Evolutionary conservation across 2,329 filamentous ascomycete species (phyloP).

Genomic region (Fusarium globosum): DNA sequence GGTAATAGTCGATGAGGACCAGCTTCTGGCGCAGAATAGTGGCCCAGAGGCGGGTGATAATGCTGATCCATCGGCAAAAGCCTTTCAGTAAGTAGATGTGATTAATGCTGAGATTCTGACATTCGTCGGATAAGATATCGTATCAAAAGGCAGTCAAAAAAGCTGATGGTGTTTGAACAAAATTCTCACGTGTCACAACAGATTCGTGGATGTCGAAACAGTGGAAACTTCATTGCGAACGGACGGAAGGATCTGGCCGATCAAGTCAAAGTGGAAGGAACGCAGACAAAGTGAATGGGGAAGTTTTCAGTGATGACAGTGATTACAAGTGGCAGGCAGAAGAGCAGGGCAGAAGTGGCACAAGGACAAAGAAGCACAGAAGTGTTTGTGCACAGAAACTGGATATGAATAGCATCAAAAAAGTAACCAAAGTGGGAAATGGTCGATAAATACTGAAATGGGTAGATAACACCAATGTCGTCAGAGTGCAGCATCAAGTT

Average conservation of each 20-base stretch:
- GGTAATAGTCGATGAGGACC: conserved; percentile 29
- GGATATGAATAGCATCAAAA: conserved; percentile 15
- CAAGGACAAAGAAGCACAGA: neutral
- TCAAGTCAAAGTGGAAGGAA: conserved; percentile 6
- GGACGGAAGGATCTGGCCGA: conserved; percentile 1
- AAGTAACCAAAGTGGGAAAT: neutral
- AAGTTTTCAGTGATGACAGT: conserved; percentile 18
- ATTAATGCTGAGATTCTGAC: conserved; percentile 20
- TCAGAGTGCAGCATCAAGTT: conserved; percentile 35
- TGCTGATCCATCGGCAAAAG: conserved; percentile 35
- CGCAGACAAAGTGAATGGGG: neutral
- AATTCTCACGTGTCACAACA: conserved; percentile 38
- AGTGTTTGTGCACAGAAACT: neutral
- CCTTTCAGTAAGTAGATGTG: conserved; percentile 1
- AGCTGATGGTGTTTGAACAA: conserved; percentile 12
- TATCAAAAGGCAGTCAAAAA: conserved; percentile 19
- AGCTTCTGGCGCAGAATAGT: conserved; percentile 28
- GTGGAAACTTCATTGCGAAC: conserved; percentile 39
- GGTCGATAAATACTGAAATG: conserved; percentile 14
- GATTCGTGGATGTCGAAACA: conserved; percentile 17
- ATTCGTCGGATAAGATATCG: conserved; percentile 24
- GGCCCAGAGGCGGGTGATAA: conserved; percentile 15
- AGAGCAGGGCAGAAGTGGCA: neutral
- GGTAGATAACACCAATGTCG: conserved; percentile 22
- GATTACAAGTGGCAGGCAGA: conserved; percentile 22